A percentile compares a stretch with the other conserved stretches of the same genome.
Evolutionary conservation across 345 rosid species (phyloP).

Genomic region (Salix koriyanagi): DNA sequence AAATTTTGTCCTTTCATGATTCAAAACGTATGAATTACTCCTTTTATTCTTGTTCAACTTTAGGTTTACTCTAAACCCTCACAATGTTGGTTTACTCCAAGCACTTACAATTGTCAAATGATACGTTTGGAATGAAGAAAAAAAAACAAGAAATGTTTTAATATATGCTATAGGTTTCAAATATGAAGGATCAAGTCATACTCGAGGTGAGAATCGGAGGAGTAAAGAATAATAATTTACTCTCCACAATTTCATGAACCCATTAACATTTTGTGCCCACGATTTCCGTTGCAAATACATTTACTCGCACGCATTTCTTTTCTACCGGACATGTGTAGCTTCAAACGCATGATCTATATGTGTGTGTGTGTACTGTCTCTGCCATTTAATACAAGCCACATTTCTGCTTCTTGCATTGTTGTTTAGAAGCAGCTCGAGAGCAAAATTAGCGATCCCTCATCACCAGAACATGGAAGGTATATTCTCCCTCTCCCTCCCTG

Average conservation of each 20-base stretch:
- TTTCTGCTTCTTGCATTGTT: not conserved
- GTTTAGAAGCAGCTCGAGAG: not conserved
- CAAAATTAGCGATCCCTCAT: not conserved
- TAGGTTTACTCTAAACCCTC: too few relatives aligned
- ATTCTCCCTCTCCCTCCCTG: not conserved
- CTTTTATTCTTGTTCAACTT: too few relatives aligned
- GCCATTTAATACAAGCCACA: not conserved
- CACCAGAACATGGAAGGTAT: constrained; percentile 18
- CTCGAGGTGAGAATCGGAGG: not conserved
- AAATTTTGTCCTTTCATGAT: too few relatives aligned
- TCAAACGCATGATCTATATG: not conserved
- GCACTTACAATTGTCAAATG: too few relatives aligned
- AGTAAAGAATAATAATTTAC: not conserved
- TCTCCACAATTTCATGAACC: not conserved
- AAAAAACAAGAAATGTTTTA: too few relatives aligned
- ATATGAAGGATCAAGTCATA: not conserved
- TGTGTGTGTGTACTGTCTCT: not conserved
- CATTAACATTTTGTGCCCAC: not conserved
- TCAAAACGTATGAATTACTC: too few relatives aligned
- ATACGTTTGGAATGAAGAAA: too few relatives aligned
- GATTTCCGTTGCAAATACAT: not conserved
- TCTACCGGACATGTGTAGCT: not conserved
- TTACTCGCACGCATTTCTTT: not conserved
- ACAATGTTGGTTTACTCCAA: too few relatives aligned
- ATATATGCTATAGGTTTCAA: too few relatives aligned